Conservation (phyloP, 1,139 yeast genomes). For the Pichia sp. region DNA sequence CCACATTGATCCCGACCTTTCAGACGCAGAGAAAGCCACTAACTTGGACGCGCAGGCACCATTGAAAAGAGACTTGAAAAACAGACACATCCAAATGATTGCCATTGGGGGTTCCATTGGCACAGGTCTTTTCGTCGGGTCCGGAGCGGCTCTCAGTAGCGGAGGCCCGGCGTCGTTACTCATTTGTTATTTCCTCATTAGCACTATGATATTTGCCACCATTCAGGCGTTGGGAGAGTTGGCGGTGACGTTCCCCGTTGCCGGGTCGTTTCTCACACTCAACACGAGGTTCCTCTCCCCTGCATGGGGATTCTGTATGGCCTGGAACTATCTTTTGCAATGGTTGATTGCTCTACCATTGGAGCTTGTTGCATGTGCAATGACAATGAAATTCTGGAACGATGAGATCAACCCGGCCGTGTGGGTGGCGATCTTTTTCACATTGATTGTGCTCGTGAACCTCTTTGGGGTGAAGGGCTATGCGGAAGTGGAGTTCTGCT, state of each 20-base stretch:
- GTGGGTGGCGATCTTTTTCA: slow-evolving; percentile 60
- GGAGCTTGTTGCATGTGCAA: slow-evolving; percentile 64
- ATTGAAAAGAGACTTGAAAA: slow-evolving; percentile 53
- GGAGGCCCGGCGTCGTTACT: slow-evolving; percentile 65
- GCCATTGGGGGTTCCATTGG: slow-evolving; percentile 85
- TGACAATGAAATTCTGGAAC: slow-evolving; percentile 63
- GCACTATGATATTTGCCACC: slow-evolving; percentile 51
- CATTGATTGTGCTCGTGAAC: slow-evolving; percentile 41
- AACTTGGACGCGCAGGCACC: slow-evolving; percentile 64
- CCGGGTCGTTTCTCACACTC: slow-evolving; percentile 62
- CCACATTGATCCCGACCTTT: slow-evolving; percentile 50
- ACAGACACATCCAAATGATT: slow-evolving; percentile 67
- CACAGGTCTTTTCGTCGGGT: slow-evolving; percentile 53
- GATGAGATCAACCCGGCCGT: slow-evolving; percentile 54
- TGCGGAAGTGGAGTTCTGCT: slow-evolving; percentile 28
- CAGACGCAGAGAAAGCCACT: slow-evolving; percentile 62
- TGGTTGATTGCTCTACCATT: slow-evolving; percentile 66
- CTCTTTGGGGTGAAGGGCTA: slow-evolving; percentile 26
- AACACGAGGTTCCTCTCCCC: slow-evolving; percentile 60
- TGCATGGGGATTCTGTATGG: slow-evolving; percentile 68
- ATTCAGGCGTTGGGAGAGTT: slow-evolving; percentile 57
- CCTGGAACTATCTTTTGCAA: slow-evolving; percentile 61
- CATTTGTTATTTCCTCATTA: slow-evolving; percentile 46
- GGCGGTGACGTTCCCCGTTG: slow-evolving; percentile 57
- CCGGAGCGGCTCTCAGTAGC: slow-evolving; percentile 52